phyloP scores from a whole-genome alignment of 1,139 yeast genomes.

The Saccharomycopsis hybrid region DNA sequence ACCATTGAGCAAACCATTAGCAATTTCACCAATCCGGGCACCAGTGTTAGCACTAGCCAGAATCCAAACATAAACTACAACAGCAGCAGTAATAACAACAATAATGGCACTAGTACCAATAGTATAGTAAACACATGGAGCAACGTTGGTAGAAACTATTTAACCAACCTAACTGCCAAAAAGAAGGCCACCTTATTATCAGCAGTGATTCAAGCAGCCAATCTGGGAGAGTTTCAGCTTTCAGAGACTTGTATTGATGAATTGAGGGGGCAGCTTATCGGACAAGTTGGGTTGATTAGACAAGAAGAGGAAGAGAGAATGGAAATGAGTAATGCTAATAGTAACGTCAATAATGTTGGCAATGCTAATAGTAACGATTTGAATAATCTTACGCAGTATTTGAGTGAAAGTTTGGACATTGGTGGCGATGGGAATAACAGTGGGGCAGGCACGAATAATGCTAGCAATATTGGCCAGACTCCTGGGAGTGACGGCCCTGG shows the following conservation, averaged over 20 bases:
- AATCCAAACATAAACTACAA: not conserved
- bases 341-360: not conserved
- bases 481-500: no score
- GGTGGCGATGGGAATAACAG: not conserved
- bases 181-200: constrained; percentile 12
- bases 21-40: not conserved
- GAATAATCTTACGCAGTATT: constrained; percentile 3
- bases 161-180: constrained; percentile 8
- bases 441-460: not conserved
- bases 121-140: not conserved
- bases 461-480: no score
- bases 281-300: not conserved
- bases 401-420: constrained; percentile 7
- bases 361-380: constrained; percentile 1
- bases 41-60: not conserved
- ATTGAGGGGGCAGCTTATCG: constrained; percentile 8
- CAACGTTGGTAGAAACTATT: not conserved
- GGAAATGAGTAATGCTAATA: not conserved
- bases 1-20: not conserved
- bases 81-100: not conserved
- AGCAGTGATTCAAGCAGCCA: constrained; percentile 17
- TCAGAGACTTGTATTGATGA: constrained; percentile 17
- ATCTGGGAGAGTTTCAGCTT: constrained; percentile 17
- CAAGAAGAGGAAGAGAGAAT: constrained; percentile 2
- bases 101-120: not conserved